Conservation (phyloP, 805 yeast species). For the Barnettozyma salicaria region DNA sequence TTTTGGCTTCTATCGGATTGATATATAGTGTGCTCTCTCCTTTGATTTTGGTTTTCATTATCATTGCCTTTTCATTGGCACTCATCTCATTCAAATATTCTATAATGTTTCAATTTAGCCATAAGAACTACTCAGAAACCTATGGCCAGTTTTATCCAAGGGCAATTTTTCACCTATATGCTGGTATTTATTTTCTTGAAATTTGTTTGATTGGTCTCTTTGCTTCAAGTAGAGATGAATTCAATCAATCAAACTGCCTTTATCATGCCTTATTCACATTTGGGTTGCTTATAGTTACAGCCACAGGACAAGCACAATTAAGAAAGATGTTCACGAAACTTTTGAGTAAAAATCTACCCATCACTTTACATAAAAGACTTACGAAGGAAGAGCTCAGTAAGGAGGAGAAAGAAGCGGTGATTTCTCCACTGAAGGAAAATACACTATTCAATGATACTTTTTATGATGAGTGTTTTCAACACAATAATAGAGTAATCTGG, state of each 20-base stretch:
- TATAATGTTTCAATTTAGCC: slow-evolving; percentile 49
- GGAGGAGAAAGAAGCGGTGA: background rate
- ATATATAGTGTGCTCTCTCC: slow-evolving; percentile 81
- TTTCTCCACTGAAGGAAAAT: slow-evolving; percentile 2
- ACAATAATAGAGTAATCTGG: slow-evolving; percentile 19
- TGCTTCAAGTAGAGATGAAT: slow-evolving; percentile 49
- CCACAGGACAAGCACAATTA: slow-evolving; percentile 50
- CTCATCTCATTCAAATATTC: slow-evolving; percentile 67
- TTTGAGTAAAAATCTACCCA: slow-evolving; percentile 33
- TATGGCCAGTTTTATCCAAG: slow-evolving; percentile 65
- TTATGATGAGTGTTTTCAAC: slow-evolving; percentile 23
- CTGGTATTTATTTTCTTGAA: slow-evolving; percentile 80
- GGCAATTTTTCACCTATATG: slow-evolving; percentile 69
- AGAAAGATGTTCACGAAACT: slow-evolving; percentile 36
- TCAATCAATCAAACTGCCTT: slow-evolving; percentile 38
- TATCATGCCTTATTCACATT: slow-evolving; percentile 50
- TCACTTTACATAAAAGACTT: slow-evolving; percentile 9
- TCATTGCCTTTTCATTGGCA: slow-evolving; percentile 50
- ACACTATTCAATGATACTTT: slow-evolving; percentile 21
- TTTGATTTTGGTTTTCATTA: slow-evolving; percentile 54
- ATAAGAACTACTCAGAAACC: slow-evolving; percentile 51
- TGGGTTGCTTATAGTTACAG: slow-evolving; percentile 44
- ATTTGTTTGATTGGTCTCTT: slow-evolving; percentile 72
- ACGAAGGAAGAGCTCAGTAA: background rate
- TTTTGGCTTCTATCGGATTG: slow-evolving; percentile 70